Base-by-base conservation (phyloP, 805 yeast species). In the Hagleromyces aurorensis region DNA sequence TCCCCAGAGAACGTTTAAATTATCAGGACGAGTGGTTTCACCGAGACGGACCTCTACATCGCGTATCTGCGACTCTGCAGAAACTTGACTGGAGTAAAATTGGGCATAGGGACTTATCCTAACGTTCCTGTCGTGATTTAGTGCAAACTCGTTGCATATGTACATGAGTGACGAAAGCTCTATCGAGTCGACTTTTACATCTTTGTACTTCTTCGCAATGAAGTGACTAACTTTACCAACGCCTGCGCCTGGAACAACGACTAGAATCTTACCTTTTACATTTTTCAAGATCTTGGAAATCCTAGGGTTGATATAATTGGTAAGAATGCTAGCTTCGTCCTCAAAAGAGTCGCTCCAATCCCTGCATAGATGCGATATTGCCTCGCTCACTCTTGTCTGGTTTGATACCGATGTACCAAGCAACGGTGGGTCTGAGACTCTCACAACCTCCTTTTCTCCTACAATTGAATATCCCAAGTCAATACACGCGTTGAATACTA, bases 171-270 rank as follows among this genome's bases (percentile, higher is more conserved):
- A 69, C 3, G 89, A 80, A 46, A 67, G 72, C 49, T 87, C 97
- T 18, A 84, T 68, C 0, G 93, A 76, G 36, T 77, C 78, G 0
- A 84, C 86, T 0, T 54, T 54, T 37, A 62, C 68, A 5, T 59
- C 36, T 26, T 65, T 59, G 23, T 64, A 65, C 7, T 34, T 36
- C 2, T 36, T 28, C 0, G 68, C 55, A 15, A 84, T 36, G 36
- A 76, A 83, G 48, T 75, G 76, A 2, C 94, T 77, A 0, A 85
- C 59, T 40, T 85, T 62, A 0, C 95, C 95, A 15, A 81, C 61
- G 0, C 97, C 97, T 2, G 91, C 72, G 0, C 97, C 97, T 0
- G 97, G 96, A 1, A 83, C 70, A 4, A 87, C 57, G 0, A 84
- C 65, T 8, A 71, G 55, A n/a, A n/a, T n/a, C n/a, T n/a, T n/a